phyloP scores from a whole-genome alignment of 768 basidiomycete genomes.

The Tylopilus plumbeoviolaceoides region DNA sequence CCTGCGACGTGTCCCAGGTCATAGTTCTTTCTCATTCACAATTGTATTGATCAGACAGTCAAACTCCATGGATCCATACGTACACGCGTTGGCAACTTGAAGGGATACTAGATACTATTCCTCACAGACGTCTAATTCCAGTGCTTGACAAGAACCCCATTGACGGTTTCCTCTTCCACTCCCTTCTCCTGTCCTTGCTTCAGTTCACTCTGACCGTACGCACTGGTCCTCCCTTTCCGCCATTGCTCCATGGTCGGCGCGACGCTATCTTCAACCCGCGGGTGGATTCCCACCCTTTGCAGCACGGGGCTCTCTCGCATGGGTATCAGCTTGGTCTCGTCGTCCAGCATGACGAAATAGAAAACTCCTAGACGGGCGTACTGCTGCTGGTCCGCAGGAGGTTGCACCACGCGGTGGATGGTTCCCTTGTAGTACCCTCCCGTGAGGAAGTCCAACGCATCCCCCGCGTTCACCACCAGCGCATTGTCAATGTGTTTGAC shows the following conservation, averaged over 20 bases:
- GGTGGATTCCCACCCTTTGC: constrained; percentile 39
- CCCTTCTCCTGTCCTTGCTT: constrained; percentile 37
- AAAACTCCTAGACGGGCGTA: constrained; percentile 52
- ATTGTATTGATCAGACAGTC: neutral
- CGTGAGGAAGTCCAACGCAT: constrained; percentile 56
- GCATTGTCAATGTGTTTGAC: constrained; percentile 57
- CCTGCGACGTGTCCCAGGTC: too few species aligned
- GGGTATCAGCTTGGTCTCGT: constrained; percentile 45
- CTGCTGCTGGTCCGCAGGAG: constrained; percentile 49
- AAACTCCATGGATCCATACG: neutral
- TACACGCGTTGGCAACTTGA: neutral
- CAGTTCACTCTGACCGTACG: constrained; percentile 48
- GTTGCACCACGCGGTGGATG: constrained; percentile 58
- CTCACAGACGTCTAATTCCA: constrained; percentile 37
- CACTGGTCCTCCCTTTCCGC: constrained; percentile 46
- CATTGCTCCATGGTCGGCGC: constrained; percentile 52
- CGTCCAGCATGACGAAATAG: constrained; percentile 54
- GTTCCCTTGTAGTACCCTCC: constrained; percentile 59
- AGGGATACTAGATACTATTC: too few species aligned
- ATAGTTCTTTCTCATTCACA: too few species aligned
- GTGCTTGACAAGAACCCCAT: constrained; percentile 53
- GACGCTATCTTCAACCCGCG: constrained; percentile 34
- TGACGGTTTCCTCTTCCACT: constrained; percentile 53
- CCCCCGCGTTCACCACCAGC: constrained; percentile 57
- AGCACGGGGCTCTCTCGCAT: constrained; percentile 46